These are phyloP conservation scores for Pichia cactophila DNA, from an alignment of 1,139 yeast genomes.

Conservation along the genomic window DNA sequence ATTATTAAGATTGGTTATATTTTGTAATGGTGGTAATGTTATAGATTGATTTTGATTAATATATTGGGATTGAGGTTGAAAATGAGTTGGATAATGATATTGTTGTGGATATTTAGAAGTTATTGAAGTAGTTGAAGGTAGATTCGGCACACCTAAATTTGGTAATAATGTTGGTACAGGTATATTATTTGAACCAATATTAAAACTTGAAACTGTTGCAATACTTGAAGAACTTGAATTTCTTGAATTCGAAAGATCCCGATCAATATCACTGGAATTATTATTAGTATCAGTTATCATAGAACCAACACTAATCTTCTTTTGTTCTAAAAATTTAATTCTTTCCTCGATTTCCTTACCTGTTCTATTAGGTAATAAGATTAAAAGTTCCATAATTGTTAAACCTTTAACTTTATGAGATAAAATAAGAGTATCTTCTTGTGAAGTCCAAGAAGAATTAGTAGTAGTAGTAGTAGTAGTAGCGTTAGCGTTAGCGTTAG, in stretches of 20 bases:
- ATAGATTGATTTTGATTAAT: background rate
- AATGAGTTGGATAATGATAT: background rate
- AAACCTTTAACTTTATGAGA: slow-evolving; percentile 53
- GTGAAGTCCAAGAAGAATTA: slow-evolving; percentile 33
- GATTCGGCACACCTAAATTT: background rate
- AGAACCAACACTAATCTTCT: slow-evolving; percentile 16
- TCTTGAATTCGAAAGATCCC: background rate
- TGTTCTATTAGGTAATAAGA: slow-evolving; percentile 63
- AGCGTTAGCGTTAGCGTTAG: no score
- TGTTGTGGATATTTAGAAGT: background rate
- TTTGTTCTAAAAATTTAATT: slow-evolving; percentile 45
- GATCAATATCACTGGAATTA: background rate
- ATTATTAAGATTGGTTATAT: background rate
- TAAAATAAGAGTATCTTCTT: slow-evolving; percentile 64
- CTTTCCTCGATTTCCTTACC: slow-evolving; percentile 68
- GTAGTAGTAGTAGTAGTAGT: background rate
- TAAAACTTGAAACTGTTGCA: background rate
- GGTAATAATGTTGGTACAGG: background rate
- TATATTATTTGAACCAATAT: background rate
- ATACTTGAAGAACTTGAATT: slow-evolving; percentile 3
- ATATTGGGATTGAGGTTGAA: background rate
- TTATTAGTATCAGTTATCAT: slow-evolving; percentile 5
- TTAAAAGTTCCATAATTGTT: slow-evolving; percentile 66
- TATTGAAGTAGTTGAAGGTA: background rate
- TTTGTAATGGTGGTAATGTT: background rate